These are phyloP conservation scores for Tetradesmus obliquus DNA, from an alignment of 139 green algal genomes.

Conservation along the genomic window DNA sequence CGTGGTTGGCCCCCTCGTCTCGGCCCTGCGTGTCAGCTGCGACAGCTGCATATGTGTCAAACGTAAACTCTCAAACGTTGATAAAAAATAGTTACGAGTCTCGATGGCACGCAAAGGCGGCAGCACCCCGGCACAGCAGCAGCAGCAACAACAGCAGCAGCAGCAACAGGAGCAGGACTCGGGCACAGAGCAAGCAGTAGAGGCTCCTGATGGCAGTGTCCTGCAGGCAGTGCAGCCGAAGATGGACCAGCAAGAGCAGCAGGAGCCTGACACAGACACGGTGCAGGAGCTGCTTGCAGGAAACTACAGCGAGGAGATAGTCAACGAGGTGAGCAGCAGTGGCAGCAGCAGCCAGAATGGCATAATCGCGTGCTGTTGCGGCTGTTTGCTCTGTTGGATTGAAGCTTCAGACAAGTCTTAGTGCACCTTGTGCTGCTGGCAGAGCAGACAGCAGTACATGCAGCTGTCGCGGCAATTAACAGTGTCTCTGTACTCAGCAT, in stretches of 20 bases:
- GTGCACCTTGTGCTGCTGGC: no score
- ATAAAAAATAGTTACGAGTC: no score
- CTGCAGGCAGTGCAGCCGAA: background rate
- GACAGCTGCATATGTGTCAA: background rate
- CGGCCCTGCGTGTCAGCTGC: background rate
- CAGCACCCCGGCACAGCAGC: background rate
- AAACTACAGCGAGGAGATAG: conserved; percentile 18
- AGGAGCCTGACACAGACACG: background rate
- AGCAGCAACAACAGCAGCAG: background rate
- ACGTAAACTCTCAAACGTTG: background rate
- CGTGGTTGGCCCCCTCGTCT: background rate
- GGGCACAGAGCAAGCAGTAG: background rate
- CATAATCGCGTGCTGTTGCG: background rate
- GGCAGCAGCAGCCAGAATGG: background rate
- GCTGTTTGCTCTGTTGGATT: no score
- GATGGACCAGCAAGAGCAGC: background rate
- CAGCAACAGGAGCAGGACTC: background rate
- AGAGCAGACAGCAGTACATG: no score
- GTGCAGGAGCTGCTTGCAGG: conserved; percentile 22
- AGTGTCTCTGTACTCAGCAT: no score
- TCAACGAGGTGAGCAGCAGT: conserved; percentile 15
- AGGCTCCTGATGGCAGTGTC: background rate
- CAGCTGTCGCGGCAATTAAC: no score
- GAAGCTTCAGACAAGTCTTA: no score
- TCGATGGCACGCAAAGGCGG: background rate